Percentiles rank a stretch among this genome's conserved stretches.
These are phyloP conservation scores for Cordyceps militaris DNA, from an alignment of 2,329 filamentous ascomycete species.

Conservation along the genomic window DNA sequence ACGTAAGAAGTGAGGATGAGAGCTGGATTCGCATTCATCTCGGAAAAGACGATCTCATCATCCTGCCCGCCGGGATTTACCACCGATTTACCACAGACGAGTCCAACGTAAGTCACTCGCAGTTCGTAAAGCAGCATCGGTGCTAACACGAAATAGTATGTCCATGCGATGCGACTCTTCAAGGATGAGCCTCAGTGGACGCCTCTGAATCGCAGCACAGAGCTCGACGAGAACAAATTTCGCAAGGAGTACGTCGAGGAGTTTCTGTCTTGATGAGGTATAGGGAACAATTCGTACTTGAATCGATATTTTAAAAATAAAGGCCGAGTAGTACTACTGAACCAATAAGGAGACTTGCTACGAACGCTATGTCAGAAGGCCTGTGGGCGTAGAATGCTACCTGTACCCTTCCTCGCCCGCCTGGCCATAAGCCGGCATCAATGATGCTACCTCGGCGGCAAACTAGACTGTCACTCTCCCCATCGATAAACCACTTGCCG, in stretches of 20 bases:
- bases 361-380: not conserved
- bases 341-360: not conserved
- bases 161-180: slow-evolving; percentile 93
- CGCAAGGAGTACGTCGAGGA: slow-evolving; percentile 67
- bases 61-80: slow-evolving; percentile 91
- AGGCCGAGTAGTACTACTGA: not conserved
- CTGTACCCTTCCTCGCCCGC: not conserved
- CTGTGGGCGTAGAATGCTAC: not conserved
- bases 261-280: slow-evolving; percentile 31
- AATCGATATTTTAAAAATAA: too few relatives aligned
- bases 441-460: not conserved
- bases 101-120: slow-evolving; percentile 64
- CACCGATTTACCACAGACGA: slow-evolving; percentile 95
- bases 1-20: slow-evolving; percentile 76
- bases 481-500: not conserved
- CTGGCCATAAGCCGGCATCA: not conserved
- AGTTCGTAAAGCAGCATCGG: not conserved
- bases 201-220: slow-evolving; percentile 70
- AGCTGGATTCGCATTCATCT: slow-evolving; percentile 83
- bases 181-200: slow-evolving; percentile 99
- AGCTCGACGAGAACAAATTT: slow-evolving; percentile 72
- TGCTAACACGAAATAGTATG: slow-evolving; percentile 55
- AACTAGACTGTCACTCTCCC: not conserved
- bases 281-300: too few relatives aligned
- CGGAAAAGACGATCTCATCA: slow-evolving; percentile 83